Evolutionary conservation across 1,284 basidiomycete species (phyloP), one percentile per base, ranked within the genome.

Genomic region (Exobasidium cylindrosporum): DNA sequence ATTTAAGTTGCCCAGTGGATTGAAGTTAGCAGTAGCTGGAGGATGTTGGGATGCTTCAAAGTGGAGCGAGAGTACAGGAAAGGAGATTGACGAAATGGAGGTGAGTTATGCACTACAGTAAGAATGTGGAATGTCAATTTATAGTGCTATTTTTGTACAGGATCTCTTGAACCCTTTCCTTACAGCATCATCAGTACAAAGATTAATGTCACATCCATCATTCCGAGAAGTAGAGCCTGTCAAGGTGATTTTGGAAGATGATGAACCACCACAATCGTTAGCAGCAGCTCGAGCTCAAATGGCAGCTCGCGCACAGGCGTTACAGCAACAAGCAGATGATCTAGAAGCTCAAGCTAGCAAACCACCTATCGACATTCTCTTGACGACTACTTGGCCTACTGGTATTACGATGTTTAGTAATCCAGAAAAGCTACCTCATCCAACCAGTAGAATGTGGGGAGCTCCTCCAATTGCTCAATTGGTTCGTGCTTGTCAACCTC

Each of bases 371-470:
- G 77, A 79, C 56, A 46, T 79, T 10, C 59, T 79, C 7, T 63
- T 79, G 7, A 70, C 70, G 1, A 74, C 68, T 35, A 60, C 58
- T 45, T 79, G 75, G 75, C 75, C 77, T 1, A 46, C 63, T 0
- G 68, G 67, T 3, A 60, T 79, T 24, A 69, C 72, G 0, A 65
- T 68, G 13, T 70, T 76, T 28, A 62, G 63, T 11, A 57, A 64
- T 4, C 4, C 59, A 2, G 56, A 50, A 1, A 58, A 54, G 0
- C 49, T 70, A 14, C 74, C 72, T 0, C 64, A 75, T 17, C 54
- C 64, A 1, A 64, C 65, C 1, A 63, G 71, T 7, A 52, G 67
- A 1, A 62, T 58, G 29, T 77, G 73, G 77, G 76, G 77, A n/a
- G 64, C 63, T 1, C 68, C 69, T 3, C 60, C 68, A 0, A 50